phyloP scores from a whole-genome alignment of 305 asterid species.

The Fraxinus baroniana region DNA sequence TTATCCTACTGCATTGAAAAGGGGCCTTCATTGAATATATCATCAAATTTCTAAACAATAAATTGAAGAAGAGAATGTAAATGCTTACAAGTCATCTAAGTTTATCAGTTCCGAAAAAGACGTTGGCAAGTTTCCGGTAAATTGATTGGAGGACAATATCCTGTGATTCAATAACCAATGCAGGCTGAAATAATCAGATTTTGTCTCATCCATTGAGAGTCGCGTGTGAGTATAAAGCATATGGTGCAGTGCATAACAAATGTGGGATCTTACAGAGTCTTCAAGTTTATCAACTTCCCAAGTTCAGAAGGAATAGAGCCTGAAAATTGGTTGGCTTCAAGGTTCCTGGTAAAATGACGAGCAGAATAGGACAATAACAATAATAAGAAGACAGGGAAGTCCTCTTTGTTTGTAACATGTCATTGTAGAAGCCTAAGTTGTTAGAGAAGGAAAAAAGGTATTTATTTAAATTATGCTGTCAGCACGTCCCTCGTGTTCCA shows the following conservation, averaged over 20 bases:
- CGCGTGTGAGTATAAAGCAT: background rate
- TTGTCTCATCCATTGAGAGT: constrained; percentile 7
- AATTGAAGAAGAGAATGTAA: constrained; percentile 8
- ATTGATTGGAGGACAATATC: constrained; percentile 75
- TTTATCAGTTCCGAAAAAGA: constrained; percentile 61
- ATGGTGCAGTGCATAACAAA: constrained; percentile 1
- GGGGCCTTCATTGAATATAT: constrained; percentile 18
- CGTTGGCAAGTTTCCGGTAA: constrained; percentile 61
- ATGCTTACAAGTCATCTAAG: constrained; percentile 70
- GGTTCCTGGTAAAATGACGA: constrained; percentile 56
- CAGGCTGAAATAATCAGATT: constrained; percentile 15
- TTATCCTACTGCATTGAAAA: constrained; percentile 68
- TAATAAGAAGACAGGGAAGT: background rate
- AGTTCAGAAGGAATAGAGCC: constrained; percentile 72
- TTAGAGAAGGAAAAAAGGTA: background rate
- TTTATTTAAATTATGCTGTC: background rate
- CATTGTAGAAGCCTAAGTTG: background rate
- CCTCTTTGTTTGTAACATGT: background rate
- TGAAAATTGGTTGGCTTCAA: constrained; percentile 78
- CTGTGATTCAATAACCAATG: constrained; percentile 45
- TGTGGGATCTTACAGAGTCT: constrained; percentile 60
- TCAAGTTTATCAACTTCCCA: constrained; percentile 58
- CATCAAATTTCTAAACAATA: background rate
- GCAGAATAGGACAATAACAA: background rate
- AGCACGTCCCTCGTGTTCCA: background rate